phyloP scores from a whole-genome alignment of 495 filamentous ascomycete genomes.

The Podospora tetraspora region DNA sequence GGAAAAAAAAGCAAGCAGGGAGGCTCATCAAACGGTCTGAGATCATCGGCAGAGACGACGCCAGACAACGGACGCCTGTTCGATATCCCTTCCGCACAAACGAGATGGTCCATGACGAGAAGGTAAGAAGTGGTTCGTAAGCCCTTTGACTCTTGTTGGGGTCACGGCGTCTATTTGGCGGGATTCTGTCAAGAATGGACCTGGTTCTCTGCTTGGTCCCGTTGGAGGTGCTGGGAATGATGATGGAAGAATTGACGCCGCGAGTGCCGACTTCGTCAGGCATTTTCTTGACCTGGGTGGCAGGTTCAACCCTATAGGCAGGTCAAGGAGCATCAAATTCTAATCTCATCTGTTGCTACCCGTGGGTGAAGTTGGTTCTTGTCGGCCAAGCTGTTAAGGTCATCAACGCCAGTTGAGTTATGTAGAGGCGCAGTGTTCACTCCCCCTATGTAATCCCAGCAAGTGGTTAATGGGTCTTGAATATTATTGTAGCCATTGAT shows the following conservation, averaged over 20 bases:
- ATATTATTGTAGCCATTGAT: neutral
- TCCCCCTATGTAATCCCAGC: neutral
- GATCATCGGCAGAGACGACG: neutral
- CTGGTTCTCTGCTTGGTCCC: neutral
- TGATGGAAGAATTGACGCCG: neutral
- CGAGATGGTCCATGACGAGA: neutral
- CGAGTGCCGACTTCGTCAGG: too few relatives aligned
- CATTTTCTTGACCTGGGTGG: too few relatives aligned
- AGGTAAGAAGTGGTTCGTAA: neutral
- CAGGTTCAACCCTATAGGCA: neutral
- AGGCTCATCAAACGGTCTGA: slow-evolving; percentile 9
- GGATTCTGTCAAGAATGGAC: neutral
- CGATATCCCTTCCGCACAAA: neutral
- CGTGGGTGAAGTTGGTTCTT: neutral
- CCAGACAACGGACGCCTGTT: too few relatives aligned
- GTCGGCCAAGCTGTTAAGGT: neutral
- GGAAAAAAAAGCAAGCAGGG: neutral
- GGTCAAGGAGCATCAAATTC: neutral
- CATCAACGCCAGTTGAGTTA: too few relatives aligned
- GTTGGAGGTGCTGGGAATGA: neutral
- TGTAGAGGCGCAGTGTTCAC: neutral
- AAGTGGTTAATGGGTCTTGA: neutral
- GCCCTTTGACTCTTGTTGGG: neutral
- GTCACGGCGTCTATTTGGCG: neutral
- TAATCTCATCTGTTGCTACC: neutral